phyloP scores from a whole-genome alignment of 2,329 filamentous ascomycete genomes.

The Aspergillus sp. region DNA sequence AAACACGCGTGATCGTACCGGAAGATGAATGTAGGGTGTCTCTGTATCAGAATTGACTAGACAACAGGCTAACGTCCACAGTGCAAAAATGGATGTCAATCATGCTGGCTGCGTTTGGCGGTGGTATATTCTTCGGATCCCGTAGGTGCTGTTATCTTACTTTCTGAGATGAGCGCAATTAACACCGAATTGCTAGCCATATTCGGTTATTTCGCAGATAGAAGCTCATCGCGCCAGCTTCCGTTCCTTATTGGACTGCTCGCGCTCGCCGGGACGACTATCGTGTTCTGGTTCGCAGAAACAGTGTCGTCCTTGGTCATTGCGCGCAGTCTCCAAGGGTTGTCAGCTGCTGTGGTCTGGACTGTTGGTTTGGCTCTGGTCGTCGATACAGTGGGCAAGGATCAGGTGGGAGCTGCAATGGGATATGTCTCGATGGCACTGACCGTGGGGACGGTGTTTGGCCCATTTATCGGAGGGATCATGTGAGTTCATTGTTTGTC shows the following conservation, averaged over 20 bases:
- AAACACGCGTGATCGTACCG: conserved; percentile 28
- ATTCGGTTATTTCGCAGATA: conserved; percentile 53
- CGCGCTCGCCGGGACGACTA: conserved; percentile 55
- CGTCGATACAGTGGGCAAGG: conserved; percentile 59
- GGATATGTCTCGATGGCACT: conserved; percentile 56
- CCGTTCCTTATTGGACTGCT: conserved; percentile 61
- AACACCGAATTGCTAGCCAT: conserved; percentile 22
- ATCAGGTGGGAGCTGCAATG: conserved; percentile 62
- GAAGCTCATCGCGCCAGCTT: conserved; percentile 52
- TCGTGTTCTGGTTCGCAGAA: conserved; percentile 56
- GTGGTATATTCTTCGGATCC: conserved; percentile 59
- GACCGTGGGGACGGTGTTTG: conserved; percentile 58
- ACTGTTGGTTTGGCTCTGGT: conserved; percentile 61
- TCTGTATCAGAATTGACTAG: background rate
- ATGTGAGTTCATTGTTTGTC: conserved; percentile 46
- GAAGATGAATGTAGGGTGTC: conserved; percentile 48
- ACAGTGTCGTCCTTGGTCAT: conserved; percentile 51
- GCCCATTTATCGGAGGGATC: conserved; percentile 61
- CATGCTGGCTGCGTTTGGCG: conserved; percentile 70
- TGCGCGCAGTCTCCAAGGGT: conserved; percentile 59
- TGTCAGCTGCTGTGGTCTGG: conserved; percentile 62
- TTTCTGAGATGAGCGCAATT: background rate
- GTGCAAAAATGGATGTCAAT: conserved; percentile 72
- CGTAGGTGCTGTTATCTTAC: conserved; percentile 22
- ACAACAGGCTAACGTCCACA: background rate